These are phyloP conservation scores for Rhamnella rubrinervis DNA, from an alignment of 331 rosid species.

Conservation along the genomic window DNA sequence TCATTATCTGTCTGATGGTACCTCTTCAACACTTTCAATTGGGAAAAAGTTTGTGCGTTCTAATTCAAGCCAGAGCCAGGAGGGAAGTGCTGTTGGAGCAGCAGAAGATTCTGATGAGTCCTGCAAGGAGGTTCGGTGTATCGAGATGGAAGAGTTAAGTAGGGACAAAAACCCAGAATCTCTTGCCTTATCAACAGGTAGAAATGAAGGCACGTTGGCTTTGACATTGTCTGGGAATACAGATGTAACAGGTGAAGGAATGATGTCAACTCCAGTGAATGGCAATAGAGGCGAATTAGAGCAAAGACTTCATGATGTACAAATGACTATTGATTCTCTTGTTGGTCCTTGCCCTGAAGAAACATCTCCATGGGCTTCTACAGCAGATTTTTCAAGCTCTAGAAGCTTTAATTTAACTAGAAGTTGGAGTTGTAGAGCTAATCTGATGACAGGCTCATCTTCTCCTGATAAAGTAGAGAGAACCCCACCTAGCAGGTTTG, in stretches of 20 bases:
- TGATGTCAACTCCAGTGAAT: slow-evolving; percentile 39
- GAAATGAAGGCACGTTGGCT: slow-evolving; percentile 34
- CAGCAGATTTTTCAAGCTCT: slow-evolving; percentile 40
- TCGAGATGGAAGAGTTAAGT: slow-evolving; percentile 65
- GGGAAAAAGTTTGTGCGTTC: slow-evolving; percentile 26
- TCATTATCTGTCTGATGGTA: slow-evolving; percentile 46
- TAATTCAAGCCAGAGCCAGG: slow-evolving; percentile 32
- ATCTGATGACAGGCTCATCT: slow-evolving; percentile 45
- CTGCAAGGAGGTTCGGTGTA: slow-evolving; percentile 90
- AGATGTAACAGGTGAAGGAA: slow-evolving; percentile 42
- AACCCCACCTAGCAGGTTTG: slow-evolving; percentile 74
- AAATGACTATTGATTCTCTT: slow-evolving; percentile 34
- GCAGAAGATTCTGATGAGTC: slow-evolving; percentile 50
- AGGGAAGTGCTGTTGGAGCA: slow-evolving; percentile 21
- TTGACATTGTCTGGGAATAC: slow-evolving; percentile 31
- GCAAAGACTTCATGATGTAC: slow-evolving; percentile 40
- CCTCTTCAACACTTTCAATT: slow-evolving; percentile 21
- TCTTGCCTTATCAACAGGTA: slow-evolving; percentile 32
- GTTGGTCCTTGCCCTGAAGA: slow-evolving; percentile 39
- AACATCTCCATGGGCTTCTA: slow-evolving; percentile 33
- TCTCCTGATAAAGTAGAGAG: slow-evolving; percentile 55
- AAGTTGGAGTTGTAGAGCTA: slow-evolving; percentile 84
- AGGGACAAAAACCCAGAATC: slow-evolving; percentile 39
- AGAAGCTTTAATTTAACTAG: slow-evolving; percentile 52
- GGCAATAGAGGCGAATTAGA: slow-evolving; percentile 37